phyloP scores from a whole-genome alignment of 2,329 filamentous ascomycete genomes.

The Fusarium chuoi region DNA sequence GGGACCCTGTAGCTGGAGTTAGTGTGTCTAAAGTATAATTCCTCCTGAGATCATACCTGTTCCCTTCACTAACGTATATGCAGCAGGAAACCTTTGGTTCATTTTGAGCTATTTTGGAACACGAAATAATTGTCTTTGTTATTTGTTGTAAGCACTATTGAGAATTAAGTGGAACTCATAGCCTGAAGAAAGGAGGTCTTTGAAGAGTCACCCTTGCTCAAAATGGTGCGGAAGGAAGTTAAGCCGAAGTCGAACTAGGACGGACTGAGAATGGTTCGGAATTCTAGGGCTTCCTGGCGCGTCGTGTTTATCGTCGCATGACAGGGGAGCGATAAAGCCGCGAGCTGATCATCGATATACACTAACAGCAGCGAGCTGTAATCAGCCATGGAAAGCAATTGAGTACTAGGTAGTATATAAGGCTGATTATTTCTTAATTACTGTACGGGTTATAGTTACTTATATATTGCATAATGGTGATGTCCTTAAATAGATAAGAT shows the following conservation, averaged over 20 bases:
- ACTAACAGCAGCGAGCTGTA: no score
- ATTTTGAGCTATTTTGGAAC: not conserved
- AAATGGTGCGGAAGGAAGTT: not conserved
- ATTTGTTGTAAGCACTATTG: not conserved
- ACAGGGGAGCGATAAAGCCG: not conserved
- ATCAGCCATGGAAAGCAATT: no score
- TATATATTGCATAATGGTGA: no score
- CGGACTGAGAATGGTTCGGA: not conserved
- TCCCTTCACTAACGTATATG: not conserved
- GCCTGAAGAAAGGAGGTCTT: not conserved
- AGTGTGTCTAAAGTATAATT: not conserved
- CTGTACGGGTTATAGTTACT: no score
- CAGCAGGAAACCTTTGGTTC: rapidly evolving
- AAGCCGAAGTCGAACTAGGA: not conserved
- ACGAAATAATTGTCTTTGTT: not conserved
- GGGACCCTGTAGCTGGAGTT: not conserved
- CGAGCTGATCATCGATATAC: rapidly evolving
- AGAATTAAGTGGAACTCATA: not conserved
- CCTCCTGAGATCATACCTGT: not conserved
- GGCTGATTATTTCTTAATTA: no score
- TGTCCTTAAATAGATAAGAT: no score
- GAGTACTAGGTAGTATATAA: no score
- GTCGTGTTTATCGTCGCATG: not conserved
- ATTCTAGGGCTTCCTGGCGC: rapidly evolving
- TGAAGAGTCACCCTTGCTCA: not conserved